Evolutionary conservation across 176 grass and related monocot species (phyloP).

Genomic region (Avena atlantica): DNA sequence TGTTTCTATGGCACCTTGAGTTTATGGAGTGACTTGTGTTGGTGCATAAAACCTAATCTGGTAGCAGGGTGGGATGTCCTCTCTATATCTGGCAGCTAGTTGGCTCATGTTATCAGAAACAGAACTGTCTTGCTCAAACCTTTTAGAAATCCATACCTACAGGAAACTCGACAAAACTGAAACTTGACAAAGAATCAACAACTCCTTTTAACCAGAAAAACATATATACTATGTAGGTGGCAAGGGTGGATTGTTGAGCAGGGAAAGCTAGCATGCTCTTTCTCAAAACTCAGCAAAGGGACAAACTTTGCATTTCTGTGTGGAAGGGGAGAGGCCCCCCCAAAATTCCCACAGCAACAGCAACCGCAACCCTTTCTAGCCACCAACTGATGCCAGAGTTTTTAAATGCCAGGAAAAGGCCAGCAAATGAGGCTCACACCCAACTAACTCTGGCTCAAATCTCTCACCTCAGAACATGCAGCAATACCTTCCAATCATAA

Average conservation of each 20-base stretch:
- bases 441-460: conserved; percentile 78
- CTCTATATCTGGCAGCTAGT: conserved; percentile 20
- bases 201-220: conserved; percentile 26
- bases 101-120: conserved; percentile 20
- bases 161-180: conserved; percentile 40
- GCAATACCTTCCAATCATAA: conserved; percentile 53
- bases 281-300: conserved; percentile 53
- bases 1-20: conserved; percentile 13
- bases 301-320: conserved; percentile 55
- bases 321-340: conserved; percentile 24
- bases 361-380: conserved; percentile 39
- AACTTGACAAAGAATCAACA: conserved; percentile 39
- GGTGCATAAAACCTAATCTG: conserved; percentile 37
- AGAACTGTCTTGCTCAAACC: neutral
- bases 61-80: conserved; percentile 48
- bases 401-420: conserved; percentile 69
- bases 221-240: conserved; percentile 25
- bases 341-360: conserved; percentile 46
- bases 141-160: conserved; percentile 21
- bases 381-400: conserved; percentile 58
- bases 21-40: conserved; percentile 28
- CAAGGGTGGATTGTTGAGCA: conserved; percentile 31
- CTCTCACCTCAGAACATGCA: conserved; percentile 65
- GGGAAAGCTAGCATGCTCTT: conserved; percentile 31
- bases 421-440: conserved; percentile 63